phyloP scores from a whole-genome alignment of 2,329 filamentous ascomycete species.

The Pyrenochaeta sp. region DNA sequence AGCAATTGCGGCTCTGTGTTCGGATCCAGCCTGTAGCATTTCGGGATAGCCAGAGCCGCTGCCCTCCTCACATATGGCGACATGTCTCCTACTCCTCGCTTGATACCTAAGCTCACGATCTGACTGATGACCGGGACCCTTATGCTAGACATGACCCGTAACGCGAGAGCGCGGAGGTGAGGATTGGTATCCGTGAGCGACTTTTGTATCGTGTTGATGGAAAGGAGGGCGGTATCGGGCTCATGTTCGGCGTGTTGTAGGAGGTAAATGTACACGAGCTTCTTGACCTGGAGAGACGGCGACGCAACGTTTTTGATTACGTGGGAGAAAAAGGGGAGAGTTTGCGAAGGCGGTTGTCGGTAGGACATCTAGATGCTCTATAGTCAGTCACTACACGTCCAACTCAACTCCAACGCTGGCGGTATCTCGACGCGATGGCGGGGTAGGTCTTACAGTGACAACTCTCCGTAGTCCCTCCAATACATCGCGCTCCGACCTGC shows the following conservation, averaged over 20 bases:
- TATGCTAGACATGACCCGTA: constrained; percentile 97
- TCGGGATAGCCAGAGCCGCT: constrained; percentile 91
- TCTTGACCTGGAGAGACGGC: constrained; percentile 93
- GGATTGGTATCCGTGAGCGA: constrained; percentile 92
- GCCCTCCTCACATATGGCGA: constrained; percentile 92
- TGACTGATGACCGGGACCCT: constrained; percentile 97
- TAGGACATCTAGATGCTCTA: constrained; percentile 84
- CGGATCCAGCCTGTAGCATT: constrained; percentile 92
- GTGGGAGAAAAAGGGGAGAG: constrained; percentile 92
- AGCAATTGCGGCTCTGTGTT: constrained; percentile 83
- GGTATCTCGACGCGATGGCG: constrained; percentile 9
- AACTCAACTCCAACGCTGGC: constrained; percentile 3
- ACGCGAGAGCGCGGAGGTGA: constrained; percentile 86
- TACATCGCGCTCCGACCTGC: constrained; percentile 89
- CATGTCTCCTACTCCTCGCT: constrained; percentile 92
- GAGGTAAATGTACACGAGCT: constrained; percentile 98
- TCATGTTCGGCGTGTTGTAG: constrained; percentile 96
- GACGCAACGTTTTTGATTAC: constrained; percentile 98
- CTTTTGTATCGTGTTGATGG: constrained; percentile 99
- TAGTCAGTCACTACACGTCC: constrained; percentile 27
- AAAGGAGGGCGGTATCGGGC: constrained; percentile 91
- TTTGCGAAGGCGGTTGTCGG: constrained; percentile 72
- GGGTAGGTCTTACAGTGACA: constrained; percentile 71
- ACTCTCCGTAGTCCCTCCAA: constrained; percentile 90
- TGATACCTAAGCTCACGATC: constrained; percentile 95